phyloP scores from a whole-genome alignment of 2,329 filamentous ascomycete genomes.

The Diplodia intermedia region DNA sequence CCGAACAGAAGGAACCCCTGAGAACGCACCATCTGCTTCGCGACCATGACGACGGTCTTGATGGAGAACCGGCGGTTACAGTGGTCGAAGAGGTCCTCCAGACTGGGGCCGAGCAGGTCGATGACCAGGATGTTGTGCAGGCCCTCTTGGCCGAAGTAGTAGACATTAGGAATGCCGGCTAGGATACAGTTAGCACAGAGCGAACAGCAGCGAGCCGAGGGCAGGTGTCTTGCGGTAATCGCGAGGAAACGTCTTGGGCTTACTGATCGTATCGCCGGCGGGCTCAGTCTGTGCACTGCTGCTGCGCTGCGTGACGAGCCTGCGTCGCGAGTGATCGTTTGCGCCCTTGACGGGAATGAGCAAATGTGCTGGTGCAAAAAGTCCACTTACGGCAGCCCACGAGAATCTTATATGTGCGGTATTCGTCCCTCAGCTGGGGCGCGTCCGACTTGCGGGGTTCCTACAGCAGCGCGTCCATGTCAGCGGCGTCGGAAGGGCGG shows the following conservation, averaged over 20 bases:
- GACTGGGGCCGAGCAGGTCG: conserved; percentile 89
- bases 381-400: conserved; percentile 91
- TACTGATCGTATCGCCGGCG: conserved; percentile 25
- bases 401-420: conserved; percentile 98
- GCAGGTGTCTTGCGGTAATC: conserved; percentile 18
- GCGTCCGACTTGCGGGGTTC: conserved; percentile 99
- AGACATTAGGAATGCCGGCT: conserved; percentile 99
- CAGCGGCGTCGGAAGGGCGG: conserved; percentile 15
- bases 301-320: conserved; percentile 28
- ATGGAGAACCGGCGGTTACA: conserved; percentile 94
- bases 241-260: conserved; percentile 26
- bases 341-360: conserved; percentile 33
- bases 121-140: conserved; percentile 99
- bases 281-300: conserved; percentile 28
- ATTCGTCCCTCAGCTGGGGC: conserved; percentile 96
- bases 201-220: background rate
- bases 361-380: conserved; percentile 36
- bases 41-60: conserved; percentile 99
- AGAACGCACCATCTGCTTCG: conserved; percentile 89
- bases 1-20: conserved; percentile 4
- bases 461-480: conserved; percentile 53
- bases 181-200: conserved; percentile 46
- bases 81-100: conserved; percentile 97
- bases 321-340: conserved; percentile 25
- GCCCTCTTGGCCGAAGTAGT: conserved; percentile 98